Base-by-base conservation (phyloP, 176 grass and related monocot genomes). In the Bromus sterilis region DNA sequence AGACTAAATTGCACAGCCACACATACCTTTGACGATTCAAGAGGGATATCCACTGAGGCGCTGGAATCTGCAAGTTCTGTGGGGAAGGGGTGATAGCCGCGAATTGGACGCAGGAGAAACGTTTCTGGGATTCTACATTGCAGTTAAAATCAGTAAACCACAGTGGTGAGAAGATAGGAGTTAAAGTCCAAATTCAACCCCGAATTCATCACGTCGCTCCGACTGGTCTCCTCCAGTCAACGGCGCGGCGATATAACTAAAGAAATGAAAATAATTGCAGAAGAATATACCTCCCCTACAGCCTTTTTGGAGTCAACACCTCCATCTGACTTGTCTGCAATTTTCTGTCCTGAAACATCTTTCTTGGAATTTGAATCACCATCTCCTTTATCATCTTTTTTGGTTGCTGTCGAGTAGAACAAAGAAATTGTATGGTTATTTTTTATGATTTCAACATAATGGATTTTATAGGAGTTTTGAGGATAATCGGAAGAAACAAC, bases 81-180 rank as follows among this genome's bases (percentile, higher is more conserved):
- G 92, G 73, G 92, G 86, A 51, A 98, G 88, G 2, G 95, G 95
- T 34, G 90, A 95, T 59, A 98, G 95, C 41, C 88, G 83, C 15
- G 92, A 91, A 89, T 94, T 98, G 13, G 95, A 84, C 11, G 81
- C 88, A 1, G n/a, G n/a, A n/a, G n/a, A n/a, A n/a, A n/a, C n/a
- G n/a, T n/a, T n/a, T n/a, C n/a, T n/a, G n/a, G n/a, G 92, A 79
- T 94, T 89, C 90, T 98, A 79, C 39, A 85, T 77, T 63, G n/a
- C 25, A 77, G 15, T 41, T 9, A 35, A 34, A 60, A 34, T 21
- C 62, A 11, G 61, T 7, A 77, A 62, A 77, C 24, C 32, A 35
- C 24, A 46, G 8, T 9, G 28, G 5, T 80, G 55, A 78, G 69
- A 48, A 67, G 24, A 25, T 11, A 36, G 6, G 16, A 18, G 68